These are phyloP conservation scores for Globisporangium echinulatum DNA, from an alignment of 352 stramenopile species.

Conservation along the genomic window DNA sequence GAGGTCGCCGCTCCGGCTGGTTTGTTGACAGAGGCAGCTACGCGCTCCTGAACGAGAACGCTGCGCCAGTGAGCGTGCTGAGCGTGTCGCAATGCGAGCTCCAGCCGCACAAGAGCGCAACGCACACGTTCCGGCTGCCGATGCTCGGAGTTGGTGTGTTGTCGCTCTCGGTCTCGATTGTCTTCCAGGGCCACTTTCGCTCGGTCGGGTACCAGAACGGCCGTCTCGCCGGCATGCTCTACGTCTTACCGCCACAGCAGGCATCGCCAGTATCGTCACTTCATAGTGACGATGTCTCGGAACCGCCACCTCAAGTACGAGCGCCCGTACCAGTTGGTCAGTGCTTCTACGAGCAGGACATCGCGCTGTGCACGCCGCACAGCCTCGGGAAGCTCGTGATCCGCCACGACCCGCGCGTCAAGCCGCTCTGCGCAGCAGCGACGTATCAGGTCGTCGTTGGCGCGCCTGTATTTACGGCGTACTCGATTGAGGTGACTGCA, in stretches of 20 bases:
- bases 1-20: slow-evolving; percentile 6
- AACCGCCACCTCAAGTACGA: slow-evolving; percentile 3
- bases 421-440: slow-evolving; percentile 39
- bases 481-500: slow-evolving; percentile 54
- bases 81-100: slow-evolving; percentile 41
- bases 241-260: slow-evolving; percentile 34
- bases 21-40: slow-evolving; percentile 16
- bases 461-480: slow-evolving; percentile 57
- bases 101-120: slow-evolving; percentile 50
- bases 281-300: neutral
- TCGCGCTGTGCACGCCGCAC: slow-evolving; percentile 58
- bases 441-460: slow-evolving; percentile 75
- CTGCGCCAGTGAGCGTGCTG: slow-evolving; percentile 23
- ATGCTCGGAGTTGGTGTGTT: slow-evolving; percentile 31
- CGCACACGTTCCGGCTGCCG: slow-evolving; percentile 57
- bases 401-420: slow-evolving; percentile 45
- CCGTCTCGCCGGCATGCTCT: slow-evolving; percentile 68
- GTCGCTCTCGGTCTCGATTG: slow-evolving; percentile 46
- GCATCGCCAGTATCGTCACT: neutral
- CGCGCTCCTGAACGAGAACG: slow-evolving; percentile 31
- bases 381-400: slow-evolving; percentile 61
- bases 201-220: slow-evolving; percentile 68
- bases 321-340: slow-evolving; percentile 44
- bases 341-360: slow-evolving; percentile 39
- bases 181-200: slow-evolving; percentile 75